Evolutionary conservation across 345 rosid genomes (phyloP).

Genomic region (Rhodamnia argentea): DNA sequence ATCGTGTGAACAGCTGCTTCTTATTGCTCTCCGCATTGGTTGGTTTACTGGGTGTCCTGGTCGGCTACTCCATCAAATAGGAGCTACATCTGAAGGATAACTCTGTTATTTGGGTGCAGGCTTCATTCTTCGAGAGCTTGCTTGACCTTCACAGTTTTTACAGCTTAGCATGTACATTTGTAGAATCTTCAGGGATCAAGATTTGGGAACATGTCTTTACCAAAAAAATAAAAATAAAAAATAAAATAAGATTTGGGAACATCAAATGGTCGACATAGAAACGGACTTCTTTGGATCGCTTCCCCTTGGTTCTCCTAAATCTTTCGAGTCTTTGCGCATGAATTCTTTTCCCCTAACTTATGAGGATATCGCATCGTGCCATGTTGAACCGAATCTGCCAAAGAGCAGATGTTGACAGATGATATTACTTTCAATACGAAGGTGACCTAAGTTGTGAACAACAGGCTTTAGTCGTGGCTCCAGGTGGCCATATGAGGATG

Average conservation of each 20-base stretch:
- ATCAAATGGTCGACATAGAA: background rate
- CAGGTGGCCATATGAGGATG: background rate
- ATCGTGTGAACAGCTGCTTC: conserved; percentile 32
- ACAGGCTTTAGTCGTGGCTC: background rate
- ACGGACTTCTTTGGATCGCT: background rate
- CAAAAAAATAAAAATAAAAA: too few relatives aligned
- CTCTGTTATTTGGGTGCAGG: background rate
- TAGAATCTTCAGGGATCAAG: background rate
- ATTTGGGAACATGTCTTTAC: background rate
- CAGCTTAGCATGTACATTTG: background rate
- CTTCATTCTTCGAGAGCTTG: background rate
- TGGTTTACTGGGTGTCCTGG: conserved; percentile 42
- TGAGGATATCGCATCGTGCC: background rate
- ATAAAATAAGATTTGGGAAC: background rate
- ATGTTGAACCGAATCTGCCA: background rate
- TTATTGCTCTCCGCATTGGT: conserved; percentile 35
- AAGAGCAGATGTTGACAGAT: background rate
- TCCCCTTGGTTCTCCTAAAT: background rate
- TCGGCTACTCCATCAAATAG: conserved; percentile 34
- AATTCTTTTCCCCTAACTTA: background rate
- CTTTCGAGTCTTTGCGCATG: background rate
- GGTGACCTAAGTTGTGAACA: background rate
- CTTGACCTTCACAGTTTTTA: background rate
- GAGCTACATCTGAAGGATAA: background rate
- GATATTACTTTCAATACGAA: background rate